phyloP scores from a whole-genome alignment of 495 filamentous ascomycete genomes.

The Entonaema liquescens region DNA sequence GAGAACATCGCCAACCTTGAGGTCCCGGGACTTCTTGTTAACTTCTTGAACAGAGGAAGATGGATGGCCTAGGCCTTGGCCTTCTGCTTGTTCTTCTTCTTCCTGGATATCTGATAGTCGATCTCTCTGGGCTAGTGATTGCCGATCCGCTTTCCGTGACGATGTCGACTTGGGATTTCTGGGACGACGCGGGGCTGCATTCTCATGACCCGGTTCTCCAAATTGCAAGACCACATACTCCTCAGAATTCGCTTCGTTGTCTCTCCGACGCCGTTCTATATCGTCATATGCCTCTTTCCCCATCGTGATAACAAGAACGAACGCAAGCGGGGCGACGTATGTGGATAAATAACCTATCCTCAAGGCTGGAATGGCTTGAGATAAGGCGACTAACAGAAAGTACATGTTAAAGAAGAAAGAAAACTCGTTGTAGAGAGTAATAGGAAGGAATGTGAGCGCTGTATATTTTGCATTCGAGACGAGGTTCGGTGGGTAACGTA shows the following conservation, averaged over 20 bases:
- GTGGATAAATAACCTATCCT: conserved; percentile 94
- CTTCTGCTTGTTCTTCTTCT: conserved; percentile 61
- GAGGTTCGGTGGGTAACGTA: conserved; percentile 79
- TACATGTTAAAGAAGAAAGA: conserved; percentile 99
- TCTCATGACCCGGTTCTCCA: conserved; percentile 52
- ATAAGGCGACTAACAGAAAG: conserved; percentile 93
- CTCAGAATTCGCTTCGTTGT: conserved; percentile 95
- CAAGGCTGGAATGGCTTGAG: conserved; percentile 87
- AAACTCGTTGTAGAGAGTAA: conserved; percentile 97
- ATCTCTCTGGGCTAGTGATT: conserved; percentile 41
- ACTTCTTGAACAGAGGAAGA: conserved; percentile 66
- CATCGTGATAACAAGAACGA: conserved; percentile 89
- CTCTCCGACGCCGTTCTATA: conserved; percentile 81
- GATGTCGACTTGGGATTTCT: conserved; percentile 51
- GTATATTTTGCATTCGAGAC: conserved; percentile 99
- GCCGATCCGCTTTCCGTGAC: conserved; percentile 46
- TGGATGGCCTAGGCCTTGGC: conserved; percentile 48
- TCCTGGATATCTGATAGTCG: conserved; percentile 63
- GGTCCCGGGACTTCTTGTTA: conserved; percentile 81
- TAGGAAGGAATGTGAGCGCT: conserved; percentile 91
- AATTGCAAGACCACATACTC: conserved; percentile 83
- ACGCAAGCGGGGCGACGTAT: conserved; percentile 90
- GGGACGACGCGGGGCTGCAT: conserved; percentile 40
- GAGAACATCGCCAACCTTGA: conserved; percentile 94
- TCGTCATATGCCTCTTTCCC: conserved; percentile 98